Percentiles rank a stretch among this genome's conserved stretches.
Evolutionary conservation across 352 stramenopile species (phyloP).

Genomic region (Phytophthora megakarya): DNA sequence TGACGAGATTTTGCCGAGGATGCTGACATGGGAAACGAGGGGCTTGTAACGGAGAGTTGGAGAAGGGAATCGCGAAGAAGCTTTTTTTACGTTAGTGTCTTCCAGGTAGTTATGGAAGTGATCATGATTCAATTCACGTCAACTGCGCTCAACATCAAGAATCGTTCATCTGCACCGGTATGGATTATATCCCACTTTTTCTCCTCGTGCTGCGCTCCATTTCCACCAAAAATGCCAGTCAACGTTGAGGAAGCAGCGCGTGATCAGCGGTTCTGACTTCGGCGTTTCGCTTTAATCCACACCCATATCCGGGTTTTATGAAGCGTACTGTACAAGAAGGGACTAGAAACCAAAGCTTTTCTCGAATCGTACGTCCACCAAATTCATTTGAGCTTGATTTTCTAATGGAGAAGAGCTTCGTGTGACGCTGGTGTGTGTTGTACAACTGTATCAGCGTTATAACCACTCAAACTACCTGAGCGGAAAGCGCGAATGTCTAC

Average conservation of each 20-base stretch:
- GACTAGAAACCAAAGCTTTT: constrained; percentile 36
- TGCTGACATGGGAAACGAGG: no score
- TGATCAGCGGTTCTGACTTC: constrained; percentile 3
- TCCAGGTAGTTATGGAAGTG: constrained; percentile 90
- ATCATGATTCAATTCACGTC: constrained; percentile 94
- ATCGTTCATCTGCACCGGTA: constrained; percentile 61
- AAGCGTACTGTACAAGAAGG: constrained; percentile 70
- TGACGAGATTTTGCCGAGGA: no score
- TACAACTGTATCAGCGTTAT: constrained; percentile 34
- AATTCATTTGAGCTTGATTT: no score
- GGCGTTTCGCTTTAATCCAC: constrained; percentile 42
- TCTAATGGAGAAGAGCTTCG: background rate
- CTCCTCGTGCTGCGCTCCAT: constrained; percentile 56
- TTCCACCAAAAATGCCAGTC: constrained; percentile 54
- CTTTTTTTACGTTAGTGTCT: constrained; percentile 90
- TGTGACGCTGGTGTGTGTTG: constrained; percentile 27
- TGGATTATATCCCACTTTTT: constrained; percentile 52
- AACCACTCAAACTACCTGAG: constrained; percentile 73
- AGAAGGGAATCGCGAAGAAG: constrained; percentile 89
- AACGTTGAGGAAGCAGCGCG: constrained; percentile 33
- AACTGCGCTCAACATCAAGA: constrained; percentile 50
- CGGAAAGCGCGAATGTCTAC: constrained; percentile 61
- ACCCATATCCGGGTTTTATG: constrained; percentile 62
- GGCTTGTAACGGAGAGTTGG: no score
- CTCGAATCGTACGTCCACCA: constrained; percentile 3